Percentiles rank a stretch among this genome's conserved stretches.
These are phyloP conservation scores for Hymenochaete sp. DNA, from an alignment of 1,284 basidiomycete species.

Conservation along the genomic window DNA sequence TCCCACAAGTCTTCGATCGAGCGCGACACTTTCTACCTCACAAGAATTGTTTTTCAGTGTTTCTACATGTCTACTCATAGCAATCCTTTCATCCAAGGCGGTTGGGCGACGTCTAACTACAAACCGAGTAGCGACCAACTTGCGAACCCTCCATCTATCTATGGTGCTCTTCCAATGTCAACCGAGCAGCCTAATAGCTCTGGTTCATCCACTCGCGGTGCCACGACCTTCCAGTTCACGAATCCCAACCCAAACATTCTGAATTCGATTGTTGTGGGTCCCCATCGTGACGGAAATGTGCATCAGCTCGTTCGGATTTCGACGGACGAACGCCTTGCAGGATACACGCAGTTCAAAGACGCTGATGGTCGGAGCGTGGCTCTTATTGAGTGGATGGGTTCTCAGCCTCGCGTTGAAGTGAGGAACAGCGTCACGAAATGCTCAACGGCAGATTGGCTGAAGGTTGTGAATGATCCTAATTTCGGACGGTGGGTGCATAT, in stretches of 20 bases:
- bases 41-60: too few species aligned
- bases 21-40: too few species aligned
- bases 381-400: slow-evolving; percentile 45
- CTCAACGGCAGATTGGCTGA: slow-evolving; percentile 45
- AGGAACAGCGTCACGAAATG: slow-evolving; percentile 41
- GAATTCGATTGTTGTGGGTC: slow-evolving; percentile 45
- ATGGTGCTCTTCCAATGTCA: slow-evolving; percentile 45
- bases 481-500: slow-evolving; percentile 33
- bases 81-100: slow-evolving; percentile 17
- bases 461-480: slow-evolving; percentile 35
- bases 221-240: slow-evolving; percentile 39
- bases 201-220: slow-evolving; percentile 28
- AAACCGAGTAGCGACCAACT: slow-evolving; percentile 2
- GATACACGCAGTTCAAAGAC: slow-evolving; percentile 48
- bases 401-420: slow-evolving; percentile 42
- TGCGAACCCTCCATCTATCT: slow-evolving; percentile 37
- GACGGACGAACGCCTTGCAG: slow-evolving; percentile 41
- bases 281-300: slow-evolving; percentile 26
- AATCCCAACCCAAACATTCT: slow-evolving; percentile 42
- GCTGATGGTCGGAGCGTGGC: slow-evolving; percentile 40
- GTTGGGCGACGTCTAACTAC: slow-evolving; percentile 12
- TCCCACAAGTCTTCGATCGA: too few species aligned
- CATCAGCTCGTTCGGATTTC: slow-evolving; percentile 33
- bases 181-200: slow-evolving; percentile 22
- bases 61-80: slow-evolving; percentile 19